Evolutionary conservation across 176 grass and related monocot genomes (phyloP), one percentile per base, ranked within the genome.

Genomic region (Alloteropsis semialata): DNA sequence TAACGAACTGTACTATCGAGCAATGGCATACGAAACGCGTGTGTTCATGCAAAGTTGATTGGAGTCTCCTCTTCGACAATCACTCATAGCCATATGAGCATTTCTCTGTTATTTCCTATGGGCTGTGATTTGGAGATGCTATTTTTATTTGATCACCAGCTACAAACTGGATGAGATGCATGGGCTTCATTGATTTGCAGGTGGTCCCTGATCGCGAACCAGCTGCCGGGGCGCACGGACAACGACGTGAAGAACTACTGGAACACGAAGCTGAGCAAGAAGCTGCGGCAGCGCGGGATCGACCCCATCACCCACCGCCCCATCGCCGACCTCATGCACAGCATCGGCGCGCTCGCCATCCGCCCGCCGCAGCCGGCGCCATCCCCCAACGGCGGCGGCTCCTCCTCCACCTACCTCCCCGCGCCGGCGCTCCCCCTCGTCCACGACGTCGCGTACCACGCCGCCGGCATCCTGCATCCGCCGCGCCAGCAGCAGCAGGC

Each of bases 231-330:
- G 41, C 88, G 96, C 39, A 99, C 96, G 44, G 91, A 99, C 89
- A 99, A 99, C 72, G 96, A 96, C 44, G 91, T 99, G 69, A 99
- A 99, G 87, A 99, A 99, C 77, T 92, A 93, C 80, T 99, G 96
- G 96, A 99, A 99, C 87, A 99, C 96, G 79, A 99, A 93, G 85
- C 87, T 99, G 41, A 98, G 96, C 87, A 99, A 93, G 84, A 93
- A 97, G 89, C 91, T 98, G 59, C 73, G 82, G 70, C 93, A 95
- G 79, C 88, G 87, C 17, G 96, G 96, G 19, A 98, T 98, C 54
- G 96, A 98, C 75, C 93, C 96, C 73, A 58, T 96, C 89, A 98
- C 93, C 51, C 96, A 98, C 83, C 96, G 96, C 82, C 96, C 96
- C 56, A 88, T 98, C 87, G 83, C 91, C 45, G 89, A 95, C 27